These are phyloP conservation scores for Thielaviopsis euricoi DNA, from an alignment of 2,329 filamentous ascomycete species.

Conservation along the genomic window DNA sequence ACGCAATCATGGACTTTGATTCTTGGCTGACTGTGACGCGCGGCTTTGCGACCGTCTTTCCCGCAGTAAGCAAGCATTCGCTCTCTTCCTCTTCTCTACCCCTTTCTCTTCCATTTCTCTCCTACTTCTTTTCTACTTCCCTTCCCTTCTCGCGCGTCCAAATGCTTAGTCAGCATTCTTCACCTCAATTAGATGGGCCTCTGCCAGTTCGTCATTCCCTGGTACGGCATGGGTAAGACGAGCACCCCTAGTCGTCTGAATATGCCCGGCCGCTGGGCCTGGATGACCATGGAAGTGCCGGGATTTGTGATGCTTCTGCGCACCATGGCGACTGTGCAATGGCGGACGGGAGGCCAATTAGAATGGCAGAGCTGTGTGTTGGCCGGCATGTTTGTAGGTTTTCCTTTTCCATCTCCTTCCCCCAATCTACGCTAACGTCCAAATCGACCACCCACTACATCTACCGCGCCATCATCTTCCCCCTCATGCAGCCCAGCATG, in stretches of 20 bases:
- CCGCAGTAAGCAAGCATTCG: conserved; percentile 26
- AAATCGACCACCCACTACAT: conserved; percentile 62
- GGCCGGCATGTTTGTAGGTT: conserved; percentile 44
- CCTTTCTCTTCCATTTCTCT: conserved; percentile 9
- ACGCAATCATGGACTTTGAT: no score
- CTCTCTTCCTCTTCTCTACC: not conserved
- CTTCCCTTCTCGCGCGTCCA: no score
- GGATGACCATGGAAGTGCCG: conserved; percentile 75
- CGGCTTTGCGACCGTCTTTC: conserved; percentile 36
- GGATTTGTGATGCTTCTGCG: conserved; percentile 67
- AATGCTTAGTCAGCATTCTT: no score
- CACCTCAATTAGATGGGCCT: conserved; percentile 41
- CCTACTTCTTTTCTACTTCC: not conserved
- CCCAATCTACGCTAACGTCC: not conserved
- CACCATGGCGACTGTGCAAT: conserved; percentile 51
- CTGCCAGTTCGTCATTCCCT: conserved; percentile 59
- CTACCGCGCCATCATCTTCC: conserved; percentile 74
- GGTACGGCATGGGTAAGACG: conserved; percentile 88
- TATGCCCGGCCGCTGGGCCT: conserved; percentile 73
- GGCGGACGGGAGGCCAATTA: conserved; percentile 39
- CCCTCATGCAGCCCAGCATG: conserved; percentile 79
- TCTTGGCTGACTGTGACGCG: conserved; percentile 23
- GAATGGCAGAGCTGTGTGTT: conserved; percentile 69
- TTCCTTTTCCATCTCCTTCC: conserved; percentile 10
- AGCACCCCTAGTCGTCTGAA: conserved; percentile 61